Evolutionary conservation across 1,284 basidiomycete species (phyloP).

Genomic region (Austroboletus niveus): DNA sequence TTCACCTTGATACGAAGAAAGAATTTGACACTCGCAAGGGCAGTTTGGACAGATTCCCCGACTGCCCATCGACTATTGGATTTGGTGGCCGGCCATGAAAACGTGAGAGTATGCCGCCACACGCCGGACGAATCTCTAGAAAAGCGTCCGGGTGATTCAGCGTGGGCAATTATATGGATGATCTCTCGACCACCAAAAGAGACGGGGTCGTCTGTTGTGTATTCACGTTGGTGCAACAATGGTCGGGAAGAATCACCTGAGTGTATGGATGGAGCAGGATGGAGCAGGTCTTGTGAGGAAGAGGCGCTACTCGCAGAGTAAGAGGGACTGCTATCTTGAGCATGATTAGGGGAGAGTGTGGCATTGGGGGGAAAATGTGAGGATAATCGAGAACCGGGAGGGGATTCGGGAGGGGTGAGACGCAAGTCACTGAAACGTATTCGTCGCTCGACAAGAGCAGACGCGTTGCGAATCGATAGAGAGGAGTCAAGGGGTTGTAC

Average conservation of each 20-base stretch:
- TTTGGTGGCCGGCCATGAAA: slow-evolving; percentile 71
- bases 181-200: slow-evolving; percentile 32
- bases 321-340: slow-evolving; percentile 10
- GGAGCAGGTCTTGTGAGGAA: slow-evolving; percentile 30
- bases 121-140: slow-evolving; percentile 51
- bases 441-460: slow-evolving; percentile 54
- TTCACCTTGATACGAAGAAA: slow-evolving; percentile 66
- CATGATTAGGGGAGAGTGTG: slow-evolving; percentile 14
- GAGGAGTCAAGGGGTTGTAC: slow-evolving; percentile 47
- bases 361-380: slow-evolving; percentile 21
- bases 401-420: slow-evolving; percentile 22
- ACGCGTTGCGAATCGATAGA: slow-evolving; percentile 53
- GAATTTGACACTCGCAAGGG: slow-evolving; percentile 66
- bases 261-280: slow-evolving; percentile 30
- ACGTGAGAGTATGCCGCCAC: slow-evolving; percentile 61
- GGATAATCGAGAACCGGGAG: slow-evolving; percentile 18
- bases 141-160: slow-evolving; percentile 58
- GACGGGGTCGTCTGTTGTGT: slow-evolving; percentile 13
- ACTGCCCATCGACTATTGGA: slow-evolving; percentile 70
- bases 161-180: slow-evolving; percentile 54
- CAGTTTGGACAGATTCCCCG: slow-evolving; percentile 69
- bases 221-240: slow-evolving; percentile 24
- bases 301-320: slow-evolving; percentile 8
- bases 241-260: slow-evolving; percentile 38
- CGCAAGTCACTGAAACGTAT: slow-evolving; percentile 47